These are phyloP conservation scores for Vitis amurensis DNA, from an alignment of 164 flowering plant species.

Conservation along the genomic window DNA sequence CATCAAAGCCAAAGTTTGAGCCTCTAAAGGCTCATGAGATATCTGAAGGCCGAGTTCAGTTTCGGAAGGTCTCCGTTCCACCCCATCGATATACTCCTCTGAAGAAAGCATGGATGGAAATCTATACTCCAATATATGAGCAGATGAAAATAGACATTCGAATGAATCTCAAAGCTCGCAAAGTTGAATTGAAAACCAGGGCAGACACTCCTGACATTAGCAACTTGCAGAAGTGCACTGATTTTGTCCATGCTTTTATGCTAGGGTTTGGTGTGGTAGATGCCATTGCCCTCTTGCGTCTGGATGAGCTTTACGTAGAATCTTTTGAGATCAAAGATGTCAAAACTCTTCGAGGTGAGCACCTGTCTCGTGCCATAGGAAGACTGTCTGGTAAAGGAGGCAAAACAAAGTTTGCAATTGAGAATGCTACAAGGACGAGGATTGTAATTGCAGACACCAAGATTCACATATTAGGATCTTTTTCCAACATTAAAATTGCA, in stretches of 20 bases:
- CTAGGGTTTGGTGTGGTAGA: conserved; percentile 51
- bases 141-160: conserved; percentile 63
- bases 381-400: conserved; percentile 64
- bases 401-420: conserved; percentile 57
- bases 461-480: conserved; percentile 58
- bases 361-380: conserved; percentile 58
- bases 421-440: conserved; percentile 57
- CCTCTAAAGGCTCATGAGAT: conserved; percentile 55
- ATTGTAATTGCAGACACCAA: conserved; percentile 61
- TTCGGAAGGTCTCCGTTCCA: conserved; percentile 50
- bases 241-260: conserved; percentile 60
- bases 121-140: conserved; percentile 47
- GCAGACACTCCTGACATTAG: conserved; percentile 54
- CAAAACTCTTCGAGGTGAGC: conserved; percentile 46
- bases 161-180: conserved; percentile 55
- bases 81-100: conserved; percentile 53
- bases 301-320: conserved; percentile 57
- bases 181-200: conserved; percentile 51
- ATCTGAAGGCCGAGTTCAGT: conserved; percentile 46
- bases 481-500: conserved; percentile 48
- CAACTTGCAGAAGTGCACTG: conserved; percentile 57
- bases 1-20: conserved; percentile 36
- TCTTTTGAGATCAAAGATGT: conserved; percentile 38
- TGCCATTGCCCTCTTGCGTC: conserved; percentile 46
- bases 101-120: conserved; percentile 55